Evolutionary conservation across 371 early-diverging fungal species (phyloP), one percentile per base, ranked within the genome.

Genomic region (Dichotomocladium elegans): DNA sequence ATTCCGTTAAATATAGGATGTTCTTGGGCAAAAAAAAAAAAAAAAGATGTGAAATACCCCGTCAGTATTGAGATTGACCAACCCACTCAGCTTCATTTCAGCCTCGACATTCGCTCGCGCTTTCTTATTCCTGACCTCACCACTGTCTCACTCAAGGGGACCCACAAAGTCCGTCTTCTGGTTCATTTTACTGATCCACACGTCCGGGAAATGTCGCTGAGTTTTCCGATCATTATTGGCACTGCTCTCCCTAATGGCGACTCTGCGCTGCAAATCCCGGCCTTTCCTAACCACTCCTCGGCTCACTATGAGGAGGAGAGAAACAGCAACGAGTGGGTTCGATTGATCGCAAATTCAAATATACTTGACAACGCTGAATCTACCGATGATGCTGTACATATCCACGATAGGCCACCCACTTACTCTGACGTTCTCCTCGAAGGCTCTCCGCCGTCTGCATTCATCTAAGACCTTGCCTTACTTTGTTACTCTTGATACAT

Each of bases 381-480:
- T 10, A 27, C 25, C 14, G 21, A 24, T 9, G n/a, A n/a, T n/a
- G 37, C 15, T 30, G 17, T 11, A 5, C n/a, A n/a, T n/a, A n/a
- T n/a, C n/a, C n/a, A 30, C 15, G 59, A 59, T 15, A 48, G 29
- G 15, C 37, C 53, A 26, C 59, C 59, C 1, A 53, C 45, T 14
- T 59, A 59, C 33, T 42, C 35, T 17, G 59, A 59, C 12, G 59
- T 53, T 15, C 30, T 59, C 14, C 47, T 48, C 37, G 59, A 59
- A 44, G 59, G 59, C 9, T 33, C 59, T 2, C 59, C 59, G 2
- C 59, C 59, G 11, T 45, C 52, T 15, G 52, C 58, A 14, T 58
- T 58, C 47, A 30, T 58, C 28, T 51, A 58, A 19, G 58, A 58
- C 33, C n/a, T n/a, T n/a, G n/a, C n/a, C n/a, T n/a, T n/a, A n/a